Evolutionary conservation across 2,329 filamentous ascomycete species (phyloP).

Genomic region (Colletotrichum somersetense): DNA sequence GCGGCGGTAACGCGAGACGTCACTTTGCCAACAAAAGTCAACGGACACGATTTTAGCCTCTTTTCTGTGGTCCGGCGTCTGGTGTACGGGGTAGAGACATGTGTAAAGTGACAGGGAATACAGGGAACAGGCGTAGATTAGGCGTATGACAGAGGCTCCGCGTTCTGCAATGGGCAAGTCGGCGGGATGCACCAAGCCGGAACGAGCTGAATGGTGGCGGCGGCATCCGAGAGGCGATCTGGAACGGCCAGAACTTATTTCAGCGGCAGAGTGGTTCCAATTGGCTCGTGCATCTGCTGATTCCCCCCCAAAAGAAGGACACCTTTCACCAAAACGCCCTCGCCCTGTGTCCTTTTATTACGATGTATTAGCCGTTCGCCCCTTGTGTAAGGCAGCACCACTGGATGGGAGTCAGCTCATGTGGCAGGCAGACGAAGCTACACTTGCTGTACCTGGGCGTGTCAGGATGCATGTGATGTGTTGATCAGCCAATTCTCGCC

Average conservation of each 20-base stretch:
- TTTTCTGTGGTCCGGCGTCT: background rate
- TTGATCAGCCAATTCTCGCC: conserved; percentile 40
- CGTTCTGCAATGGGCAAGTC: conserved; percentile 39
- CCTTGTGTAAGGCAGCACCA: conserved; percentile 12
- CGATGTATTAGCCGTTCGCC: conserved; percentile 1
- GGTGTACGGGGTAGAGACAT: conserved; percentile 6
- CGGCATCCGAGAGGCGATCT: conserved; percentile 40
- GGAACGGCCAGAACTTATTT: conserved; percentile 33
- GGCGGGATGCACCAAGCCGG: conserved; percentile 37
- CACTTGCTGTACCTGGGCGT: background rate
- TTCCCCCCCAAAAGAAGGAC: conserved; percentile 42
- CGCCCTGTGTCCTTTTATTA: background rate
- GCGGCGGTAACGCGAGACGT: background rate
- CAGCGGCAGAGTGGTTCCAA: conserved; percentile 36
- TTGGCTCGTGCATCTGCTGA: conserved; percentile 42
- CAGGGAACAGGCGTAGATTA: conserved; percentile 26
- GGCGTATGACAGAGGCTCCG: conserved; percentile 28
- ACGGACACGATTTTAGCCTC: conserved; percentile 1
- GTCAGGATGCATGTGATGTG: conserved; percentile 16
- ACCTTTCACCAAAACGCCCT: conserved; percentile 38
- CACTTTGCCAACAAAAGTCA: conserved; percentile 1
- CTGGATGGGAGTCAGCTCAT: background rate
- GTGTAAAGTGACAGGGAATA: conserved; percentile 33
- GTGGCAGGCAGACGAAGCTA: conserved; percentile 2
- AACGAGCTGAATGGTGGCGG: conserved; percentile 36